Evolutionary conservation across 805 yeast species (phyloP).

Genomic region (Blastobotrys chiropterorum): DNA sequence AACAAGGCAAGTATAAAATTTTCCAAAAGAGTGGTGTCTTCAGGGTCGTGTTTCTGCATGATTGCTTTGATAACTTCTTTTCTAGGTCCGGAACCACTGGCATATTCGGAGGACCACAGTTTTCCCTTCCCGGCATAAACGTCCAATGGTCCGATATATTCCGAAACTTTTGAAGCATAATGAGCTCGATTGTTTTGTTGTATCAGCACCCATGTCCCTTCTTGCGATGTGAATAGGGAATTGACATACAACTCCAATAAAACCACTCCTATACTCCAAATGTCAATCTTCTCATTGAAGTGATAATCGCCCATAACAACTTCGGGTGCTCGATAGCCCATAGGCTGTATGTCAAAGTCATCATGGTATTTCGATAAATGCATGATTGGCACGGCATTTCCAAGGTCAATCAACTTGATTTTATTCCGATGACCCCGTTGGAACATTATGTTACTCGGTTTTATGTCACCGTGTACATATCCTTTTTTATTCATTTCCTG

Average conservation of each 20-base stretch:
- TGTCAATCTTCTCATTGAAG: conserved; percentile 20
- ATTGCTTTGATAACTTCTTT: background rate
- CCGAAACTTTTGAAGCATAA: conserved; percentile 1
- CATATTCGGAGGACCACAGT: conserved; percentile 1
- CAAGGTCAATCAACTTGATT: conserved; percentile 21
- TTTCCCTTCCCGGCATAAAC: background rate
- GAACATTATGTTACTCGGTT: conserved; percentile 21
- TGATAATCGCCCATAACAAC: conserved; percentile 20
- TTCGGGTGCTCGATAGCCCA: conserved; percentile 25
- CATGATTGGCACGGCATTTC: conserved; percentile 15
- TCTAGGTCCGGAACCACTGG: background rate
- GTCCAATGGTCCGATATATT: conserved; percentile 2
- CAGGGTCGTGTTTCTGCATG: background rate
- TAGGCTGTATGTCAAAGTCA: conserved; percentile 21
- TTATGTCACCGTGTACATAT: conserved; percentile 21
- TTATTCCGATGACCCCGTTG: conserved; percentile 4
- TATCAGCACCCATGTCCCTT: conserved; percentile 2
- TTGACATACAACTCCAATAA: conserved; percentile 19
- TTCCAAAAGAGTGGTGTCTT: background rate
- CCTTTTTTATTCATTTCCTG: conserved; percentile 18
- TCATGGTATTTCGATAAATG: conserved; percentile 16
- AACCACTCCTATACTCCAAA: conserved; percentile 24
- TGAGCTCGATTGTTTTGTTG: background rate
- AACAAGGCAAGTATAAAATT: background rate
- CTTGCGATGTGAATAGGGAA: conserved; percentile 1